Base-by-base conservation (phyloP, 129 eudicot species). In the Solidago caesia region DNA sequence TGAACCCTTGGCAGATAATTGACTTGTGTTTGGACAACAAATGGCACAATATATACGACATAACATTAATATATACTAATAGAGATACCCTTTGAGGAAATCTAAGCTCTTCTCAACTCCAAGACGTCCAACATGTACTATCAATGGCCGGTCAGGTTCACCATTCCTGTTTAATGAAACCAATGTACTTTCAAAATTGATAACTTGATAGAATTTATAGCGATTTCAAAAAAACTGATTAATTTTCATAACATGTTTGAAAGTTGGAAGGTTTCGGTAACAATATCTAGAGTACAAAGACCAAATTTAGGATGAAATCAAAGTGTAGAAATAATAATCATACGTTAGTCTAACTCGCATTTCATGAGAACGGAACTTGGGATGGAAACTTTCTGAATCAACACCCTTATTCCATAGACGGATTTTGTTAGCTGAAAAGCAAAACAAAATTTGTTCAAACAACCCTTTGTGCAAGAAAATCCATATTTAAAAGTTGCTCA, bases 341-440 rank as follows among this genome's bases (percentile, higher is more conserved):
- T 72, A 87, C 97, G 96, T 95, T 42, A 95, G 72, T 73, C 86
- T 82, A 77, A 91, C 25, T 81, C 99, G 83, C 99, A 95, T 95
- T 70, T 95, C 99, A 43, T 77, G 88, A 43, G 89, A 91, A 44
- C 92, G 90, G 72, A 80, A 95, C 29, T 77, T 76, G 4, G 99
- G 99, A 74, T 95, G 88, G 76, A 95, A 95, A 84, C 99, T 95
- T 53, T 95, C 99, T 29, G 99, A 95, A 79, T 95, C 99, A 39
- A 95, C 97, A 43, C 99, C 99, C 80, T 95, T 95, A 71, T 95
- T 95, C 99, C 99, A 95, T 62, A 91, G 86, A 25, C 99, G 97
- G 65, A 95, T 95, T 68, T 77, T 79, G 72, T 91, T 86, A 57
- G 88, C 99, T 95, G 96, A 71, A 79, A 76, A 60, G 25, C 15